A percentile compares a stretch with the other conserved stretches of the same genome.
phyloP scores from a whole-genome alignment of 2,329 filamentous ascomycete genomes.

The Colletotrichum orchidophilum region DNA sequence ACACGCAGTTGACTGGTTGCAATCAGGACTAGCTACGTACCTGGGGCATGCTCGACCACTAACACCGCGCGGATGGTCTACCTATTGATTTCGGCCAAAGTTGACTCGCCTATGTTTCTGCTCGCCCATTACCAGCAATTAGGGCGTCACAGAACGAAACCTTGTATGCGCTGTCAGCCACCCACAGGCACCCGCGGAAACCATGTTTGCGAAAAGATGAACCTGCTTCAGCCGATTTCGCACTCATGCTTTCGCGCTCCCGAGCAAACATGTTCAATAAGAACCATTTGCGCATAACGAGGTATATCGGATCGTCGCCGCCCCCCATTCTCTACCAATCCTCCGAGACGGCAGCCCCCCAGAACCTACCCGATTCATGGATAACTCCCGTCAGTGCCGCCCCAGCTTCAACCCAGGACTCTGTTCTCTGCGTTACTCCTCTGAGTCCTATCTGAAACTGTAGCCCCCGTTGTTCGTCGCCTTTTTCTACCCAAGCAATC shows the following conservation, averaged over 20 bases:
- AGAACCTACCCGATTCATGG: slow-evolving; percentile 23
- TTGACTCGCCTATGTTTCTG: not conserved
- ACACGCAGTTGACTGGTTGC: not conserved
- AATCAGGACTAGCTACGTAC: not conserved
- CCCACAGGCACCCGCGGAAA: slow-evolving; percentile 7
- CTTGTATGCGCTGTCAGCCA: not conserved
- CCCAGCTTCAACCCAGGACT: slow-evolving; percentile 4
- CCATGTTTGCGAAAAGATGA: slow-evolving; percentile 15
- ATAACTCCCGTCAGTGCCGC: slow-evolving; percentile 5
- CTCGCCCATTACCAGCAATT: not conserved
- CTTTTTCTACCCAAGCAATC: not conserved
- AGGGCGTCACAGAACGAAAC: slow-evolving; percentile 14
- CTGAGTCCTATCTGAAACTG: not conserved
- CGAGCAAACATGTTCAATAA: slow-evolving; percentile 14
- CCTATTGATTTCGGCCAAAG: not conserved
- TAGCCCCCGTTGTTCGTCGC: not conserved
- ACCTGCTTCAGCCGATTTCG: slow-evolving; percentile 6
- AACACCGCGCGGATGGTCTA: not conserved
- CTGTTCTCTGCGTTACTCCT: not conserved
- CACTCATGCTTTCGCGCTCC: not conserved
- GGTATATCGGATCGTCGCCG: slow-evolving; percentile 1
- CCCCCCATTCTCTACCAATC: not conserved
- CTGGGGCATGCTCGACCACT: not conserved
- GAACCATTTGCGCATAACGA: not conserved
- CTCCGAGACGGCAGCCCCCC: not conserved